Conservation (phyloP, 2,329 filamentous ascomycete species). For the Lachnellula hyalina region DNA sequence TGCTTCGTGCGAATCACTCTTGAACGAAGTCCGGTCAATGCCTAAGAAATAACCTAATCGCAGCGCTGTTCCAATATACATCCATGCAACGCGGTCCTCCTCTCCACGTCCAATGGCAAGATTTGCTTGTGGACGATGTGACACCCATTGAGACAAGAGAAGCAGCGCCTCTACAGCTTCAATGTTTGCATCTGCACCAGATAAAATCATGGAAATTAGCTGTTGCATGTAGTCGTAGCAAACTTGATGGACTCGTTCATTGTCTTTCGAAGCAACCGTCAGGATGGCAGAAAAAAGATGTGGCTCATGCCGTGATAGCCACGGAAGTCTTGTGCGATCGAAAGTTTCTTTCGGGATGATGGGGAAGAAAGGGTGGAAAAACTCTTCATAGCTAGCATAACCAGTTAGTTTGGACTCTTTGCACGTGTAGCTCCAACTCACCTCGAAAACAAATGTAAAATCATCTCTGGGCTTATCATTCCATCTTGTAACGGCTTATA, state of each 20-base stretch:
- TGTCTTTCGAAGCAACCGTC: conserved; percentile 66
- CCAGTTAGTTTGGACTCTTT: not conserved
- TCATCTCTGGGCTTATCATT: conserved; percentile 22
- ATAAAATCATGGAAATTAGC: conserved; percentile 60
- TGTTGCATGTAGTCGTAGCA: conserved; percentile 67
- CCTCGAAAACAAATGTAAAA: conserved; percentile 26
- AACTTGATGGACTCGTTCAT: conserved; percentile 57
- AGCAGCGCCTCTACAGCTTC: conserved; percentile 67
- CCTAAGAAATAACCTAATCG: conserved; percentile 66
- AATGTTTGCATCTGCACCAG: conserved; percentile 61
- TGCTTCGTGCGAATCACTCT: conserved; percentile 53
- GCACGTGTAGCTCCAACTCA: conserved; percentile 1
- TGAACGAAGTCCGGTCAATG: conserved; percentile 63
- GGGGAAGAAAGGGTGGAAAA: conserved; percentile 65
- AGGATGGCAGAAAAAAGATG: conserved; percentile 66
- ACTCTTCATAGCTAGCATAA: conserved; percentile 23
- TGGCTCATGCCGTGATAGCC: conserved; percentile 51
- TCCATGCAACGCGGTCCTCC: conserved; percentile 71
- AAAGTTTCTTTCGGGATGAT: conserved; percentile 50
- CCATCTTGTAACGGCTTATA: conserved; percentile 28
- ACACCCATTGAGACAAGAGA: conserved; percentile 64
- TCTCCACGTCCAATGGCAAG: conserved; percentile 59
- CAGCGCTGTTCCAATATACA: conserved; percentile 67
- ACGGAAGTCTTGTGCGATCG: conserved; percentile 49
- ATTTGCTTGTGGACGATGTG: conserved; percentile 27